Evolutionary conservation across 768 basidiomycete genomes (phyloP), one percentile per base, ranked within the genome.

Genomic region (Kwoniella europaea): DNA sequence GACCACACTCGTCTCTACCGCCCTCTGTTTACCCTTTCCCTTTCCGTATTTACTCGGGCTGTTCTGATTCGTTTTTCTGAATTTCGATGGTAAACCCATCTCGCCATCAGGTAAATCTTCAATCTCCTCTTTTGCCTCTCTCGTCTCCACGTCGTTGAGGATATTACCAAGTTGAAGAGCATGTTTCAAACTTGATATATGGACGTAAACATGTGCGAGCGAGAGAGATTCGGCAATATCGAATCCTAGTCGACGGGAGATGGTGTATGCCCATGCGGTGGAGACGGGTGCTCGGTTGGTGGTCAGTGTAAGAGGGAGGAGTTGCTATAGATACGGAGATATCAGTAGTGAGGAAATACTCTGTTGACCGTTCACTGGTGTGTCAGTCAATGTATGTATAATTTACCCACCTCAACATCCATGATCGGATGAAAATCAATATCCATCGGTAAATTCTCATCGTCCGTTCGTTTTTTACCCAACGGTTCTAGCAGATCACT

Each of bases 251-350:
- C 90, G 87, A 76, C 93, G 92, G 3, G 92, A 91, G 29, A 98
- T 92, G 43, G 93, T 84, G 63, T 88, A 91, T 2, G 93, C 89
- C 96, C 96, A 98, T 1, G 91, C 93, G 66, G 90, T 94, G 92
- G 98, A 92, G 56, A 98, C 86, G 0, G 96, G 96, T 1, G 96
- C 95, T 24, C 96, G 90, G 82, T 98, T 98, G 56, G 92, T 87
- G 20, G 93, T 86, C 20, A 88, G 86, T 9, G 85, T 86, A 74
- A 92, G 90, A 20, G 82, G 83, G 71, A 82, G 85, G 54, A 97
- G 86, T 60, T 70, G 67, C 67, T 68, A 44, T 35, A 10, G 35
- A 35, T 35, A 35, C 35, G 35, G 27, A 27, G 27, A 27, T 27
- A 27, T 27, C 27, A 27, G 27, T 27, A 27, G 27, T 27, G 27